phyloP scores from a whole-genome alignment of 2,329 filamentous ascomycete species.

The Diaporthe vexans region DNA sequence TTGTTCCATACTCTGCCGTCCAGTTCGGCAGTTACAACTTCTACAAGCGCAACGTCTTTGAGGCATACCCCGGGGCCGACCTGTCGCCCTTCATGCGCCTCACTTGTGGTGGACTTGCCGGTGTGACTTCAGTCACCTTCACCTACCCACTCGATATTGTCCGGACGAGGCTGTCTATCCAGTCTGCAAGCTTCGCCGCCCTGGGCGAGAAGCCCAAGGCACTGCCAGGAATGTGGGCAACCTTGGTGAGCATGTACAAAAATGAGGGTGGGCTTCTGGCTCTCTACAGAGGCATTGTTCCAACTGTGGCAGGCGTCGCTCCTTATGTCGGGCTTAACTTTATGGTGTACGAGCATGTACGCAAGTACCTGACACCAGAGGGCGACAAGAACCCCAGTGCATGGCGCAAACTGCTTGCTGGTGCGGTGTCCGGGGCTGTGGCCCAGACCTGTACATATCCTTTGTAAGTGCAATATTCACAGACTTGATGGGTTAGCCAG shows the following conservation, averaged over 20 bases:
- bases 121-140: conserved; percentile 93
- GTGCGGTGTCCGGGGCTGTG: conserved; percentile 94
- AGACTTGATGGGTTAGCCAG: conserved; percentile 37
- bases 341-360: conserved; percentile 95
- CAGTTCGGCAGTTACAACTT: conserved; percentile 99
- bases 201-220: conserved; percentile 75
- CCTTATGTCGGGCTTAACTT: conserved; percentile 98
- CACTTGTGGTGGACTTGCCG: conserved; percentile 90
- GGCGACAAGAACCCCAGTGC: conserved; percentile 87
- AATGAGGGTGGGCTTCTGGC: conserved; percentile 88
- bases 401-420: conserved; percentile 85
- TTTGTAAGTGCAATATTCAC: conserved; percentile 77
- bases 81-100: conserved; percentile 82
- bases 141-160: conserved; percentile 99
- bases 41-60: conserved; percentile 91
- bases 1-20: conserved; percentile 97
- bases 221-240: conserved; percentile 93
- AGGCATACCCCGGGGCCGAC: conserved; percentile 79
- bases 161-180: conserved; percentile 94
- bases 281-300: conserved; percentile 94
- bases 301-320: conserved; percentile 94
- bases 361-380: conserved; percentile 86
- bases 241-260: conserved; percentile 87
- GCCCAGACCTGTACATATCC: conserved; percentile 99
- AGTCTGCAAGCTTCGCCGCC: conserved; percentile 93